These are phyloP conservation scores for Verticillium nubilum DNA, from an alignment of 2,329 filamentous ascomycete genomes.

Conservation along the genomic window DNA sequence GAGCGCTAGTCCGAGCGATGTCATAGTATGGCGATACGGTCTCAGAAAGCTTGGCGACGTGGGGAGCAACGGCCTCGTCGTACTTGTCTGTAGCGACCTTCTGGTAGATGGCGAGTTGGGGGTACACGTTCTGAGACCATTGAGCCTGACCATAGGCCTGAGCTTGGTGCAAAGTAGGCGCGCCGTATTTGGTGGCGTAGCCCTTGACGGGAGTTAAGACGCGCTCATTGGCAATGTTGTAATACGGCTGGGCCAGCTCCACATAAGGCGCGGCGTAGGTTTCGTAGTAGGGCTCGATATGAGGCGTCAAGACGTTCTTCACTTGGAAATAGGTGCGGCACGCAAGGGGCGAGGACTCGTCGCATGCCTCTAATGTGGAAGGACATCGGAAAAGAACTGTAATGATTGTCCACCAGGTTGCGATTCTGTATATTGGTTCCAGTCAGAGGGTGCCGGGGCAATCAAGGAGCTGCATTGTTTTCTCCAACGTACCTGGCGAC, in stretches of 20 bases:
- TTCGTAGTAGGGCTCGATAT: conserved; percentile 80
- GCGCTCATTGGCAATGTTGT: conserved; percentile 52
- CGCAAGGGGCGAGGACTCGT: conserved; percentile 65
- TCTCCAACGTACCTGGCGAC: conserved; percentile 44
- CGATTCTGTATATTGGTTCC: conserved; percentile 45
- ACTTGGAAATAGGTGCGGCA: conserved; percentile 78
- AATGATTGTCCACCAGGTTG: conserved; percentile 81
- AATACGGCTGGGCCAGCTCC: conserved; percentile 71
- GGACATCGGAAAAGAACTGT: conserved; percentile 83
- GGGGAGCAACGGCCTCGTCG: conserved; percentile 63
- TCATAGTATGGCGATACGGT: conserved; percentile 68
- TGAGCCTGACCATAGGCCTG: conserved; percentile 62
- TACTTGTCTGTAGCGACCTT: conserved; percentile 60
- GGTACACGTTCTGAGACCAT: conserved; percentile 75
- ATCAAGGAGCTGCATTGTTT: not conserved
- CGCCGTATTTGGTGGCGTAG: conserved; percentile 67
- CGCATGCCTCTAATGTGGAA: conserved; percentile 59
- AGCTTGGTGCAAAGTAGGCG: conserved; percentile 64
- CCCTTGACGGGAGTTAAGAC: conserved; percentile 64
- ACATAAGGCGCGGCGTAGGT: conserved; percentile 80
- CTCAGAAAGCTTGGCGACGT: conserved; percentile 58
- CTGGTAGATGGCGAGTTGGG: conserved; percentile 64
- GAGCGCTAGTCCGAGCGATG: conserved; percentile 54
- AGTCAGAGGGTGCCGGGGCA: not conserved
- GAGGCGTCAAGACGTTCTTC: conserved; percentile 60